Conservation (phyloP, 208 protist species). For the Acanthamoeba healyi region DNA sequence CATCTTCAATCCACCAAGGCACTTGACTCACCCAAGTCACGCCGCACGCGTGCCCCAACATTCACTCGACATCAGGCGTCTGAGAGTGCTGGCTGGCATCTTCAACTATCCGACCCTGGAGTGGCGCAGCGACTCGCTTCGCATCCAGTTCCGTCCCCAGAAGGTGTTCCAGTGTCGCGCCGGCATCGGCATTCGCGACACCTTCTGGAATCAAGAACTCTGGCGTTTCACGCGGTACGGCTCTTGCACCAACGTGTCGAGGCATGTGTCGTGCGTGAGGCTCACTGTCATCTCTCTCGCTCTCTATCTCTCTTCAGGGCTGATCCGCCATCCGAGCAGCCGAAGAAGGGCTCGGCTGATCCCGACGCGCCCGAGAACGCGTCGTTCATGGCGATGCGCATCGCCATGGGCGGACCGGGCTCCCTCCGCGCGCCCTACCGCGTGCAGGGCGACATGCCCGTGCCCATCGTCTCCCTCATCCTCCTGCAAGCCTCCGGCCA, state of each 20-base stretch:
- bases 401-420: neutral
- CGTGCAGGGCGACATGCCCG: neutral
- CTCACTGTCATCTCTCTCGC: too few relatives aligned
- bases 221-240: neutral
- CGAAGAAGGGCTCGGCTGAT: neutral
- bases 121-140: neutral
- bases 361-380: neutral
- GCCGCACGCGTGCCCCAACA: neutral
- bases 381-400: neutral
- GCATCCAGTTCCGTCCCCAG: neutral
- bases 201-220: neutral
- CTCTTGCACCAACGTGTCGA: neutral
- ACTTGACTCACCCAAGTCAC: neutral
- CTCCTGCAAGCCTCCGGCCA: constrained; percentile 4
- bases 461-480: neutral
- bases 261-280: neutral
- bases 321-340: neutral
- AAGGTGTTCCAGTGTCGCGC: neutral
- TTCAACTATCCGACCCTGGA: neutral
- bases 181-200: neutral
- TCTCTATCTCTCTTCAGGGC: neutral
- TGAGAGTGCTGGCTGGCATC: neutral
- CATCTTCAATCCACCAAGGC: neutral
- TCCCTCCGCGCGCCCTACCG: neutral
- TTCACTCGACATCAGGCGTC: neutral